Conservation (phyloP, 2,329 filamentous ascomycete species). For the Colletotrichum sp. region DNA sequence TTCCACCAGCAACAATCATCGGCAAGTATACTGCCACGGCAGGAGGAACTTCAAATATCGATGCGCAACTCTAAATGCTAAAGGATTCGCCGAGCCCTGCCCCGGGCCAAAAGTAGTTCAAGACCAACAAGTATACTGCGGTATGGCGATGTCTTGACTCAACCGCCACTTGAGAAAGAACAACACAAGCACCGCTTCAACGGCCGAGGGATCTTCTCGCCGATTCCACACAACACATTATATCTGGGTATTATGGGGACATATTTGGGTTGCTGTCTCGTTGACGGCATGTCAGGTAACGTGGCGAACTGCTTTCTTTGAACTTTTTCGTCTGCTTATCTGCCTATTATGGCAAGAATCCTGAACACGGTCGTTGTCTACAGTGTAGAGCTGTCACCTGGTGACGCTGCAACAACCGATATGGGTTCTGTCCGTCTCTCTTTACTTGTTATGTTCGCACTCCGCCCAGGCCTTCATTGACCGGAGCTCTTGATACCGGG, state of each 20-base stretch:
- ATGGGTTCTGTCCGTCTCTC: neutral
- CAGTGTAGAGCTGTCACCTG: accelerated
- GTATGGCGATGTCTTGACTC: no score
- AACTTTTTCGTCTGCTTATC: accelerated
- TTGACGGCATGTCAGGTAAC: neutral
- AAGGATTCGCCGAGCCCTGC: accelerated
- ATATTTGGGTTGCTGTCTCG: neutral
- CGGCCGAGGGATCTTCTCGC: neutral
- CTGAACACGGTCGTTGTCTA: accelerated
- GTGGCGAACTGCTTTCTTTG: neutral
- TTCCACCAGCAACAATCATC: neutral
- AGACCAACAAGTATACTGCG: no score
- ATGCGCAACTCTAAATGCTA: neutral
- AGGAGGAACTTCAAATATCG: neutral
- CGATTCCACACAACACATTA: neutral
- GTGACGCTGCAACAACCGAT: accelerated
- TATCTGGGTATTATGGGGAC: no score
- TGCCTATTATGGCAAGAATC: neutral
- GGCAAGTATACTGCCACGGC: neutral
- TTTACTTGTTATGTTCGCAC: neutral
- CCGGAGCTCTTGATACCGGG: neutral
- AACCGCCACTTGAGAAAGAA: neutral
- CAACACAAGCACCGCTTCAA: neutral
- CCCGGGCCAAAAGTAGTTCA: no score
- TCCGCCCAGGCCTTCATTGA: no score